Conservation (phyloP, 306 rosid species). For the Quercus mongolica region DNA sequence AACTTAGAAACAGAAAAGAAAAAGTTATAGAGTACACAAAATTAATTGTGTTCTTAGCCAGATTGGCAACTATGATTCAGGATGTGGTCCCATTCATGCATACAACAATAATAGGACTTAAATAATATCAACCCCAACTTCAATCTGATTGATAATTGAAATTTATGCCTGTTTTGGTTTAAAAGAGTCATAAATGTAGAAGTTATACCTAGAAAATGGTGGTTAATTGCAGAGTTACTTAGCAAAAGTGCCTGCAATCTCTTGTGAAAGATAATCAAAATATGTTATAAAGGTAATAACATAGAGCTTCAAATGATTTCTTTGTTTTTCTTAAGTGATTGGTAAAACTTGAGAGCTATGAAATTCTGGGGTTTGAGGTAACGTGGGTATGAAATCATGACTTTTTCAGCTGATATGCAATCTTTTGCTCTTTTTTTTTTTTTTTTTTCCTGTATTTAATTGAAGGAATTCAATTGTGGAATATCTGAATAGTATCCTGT, state of each 20-base stretch:
- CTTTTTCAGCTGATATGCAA: background rate
- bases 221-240: background rate
- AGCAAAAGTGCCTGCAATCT: too few species aligned
- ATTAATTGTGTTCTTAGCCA: background rate
- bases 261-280: too few species aligned
- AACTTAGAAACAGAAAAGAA: background rate
- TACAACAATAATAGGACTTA: background rate
- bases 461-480: background rate
- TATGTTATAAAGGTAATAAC: too few species aligned
- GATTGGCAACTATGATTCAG: background rate
- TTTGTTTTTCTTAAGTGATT: too few species aligned
- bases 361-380: too few species aligned
- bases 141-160: background rate
- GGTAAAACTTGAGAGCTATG: too few species aligned
- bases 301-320: too few species aligned
- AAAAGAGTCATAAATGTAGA: background rate
- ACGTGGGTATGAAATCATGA: too few species aligned
- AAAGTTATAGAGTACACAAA: background rate
- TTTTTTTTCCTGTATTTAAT: background rate
- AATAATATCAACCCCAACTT: background rate
- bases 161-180: background rate
- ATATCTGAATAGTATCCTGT: background rate
- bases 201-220: background rate
- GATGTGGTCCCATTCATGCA: background rate
- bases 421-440: background rate